These are phyloP conservation scores for Fragaria iinumae DNA, from an alignment of 306 rosid species.

Conservation along the genomic window DNA sequence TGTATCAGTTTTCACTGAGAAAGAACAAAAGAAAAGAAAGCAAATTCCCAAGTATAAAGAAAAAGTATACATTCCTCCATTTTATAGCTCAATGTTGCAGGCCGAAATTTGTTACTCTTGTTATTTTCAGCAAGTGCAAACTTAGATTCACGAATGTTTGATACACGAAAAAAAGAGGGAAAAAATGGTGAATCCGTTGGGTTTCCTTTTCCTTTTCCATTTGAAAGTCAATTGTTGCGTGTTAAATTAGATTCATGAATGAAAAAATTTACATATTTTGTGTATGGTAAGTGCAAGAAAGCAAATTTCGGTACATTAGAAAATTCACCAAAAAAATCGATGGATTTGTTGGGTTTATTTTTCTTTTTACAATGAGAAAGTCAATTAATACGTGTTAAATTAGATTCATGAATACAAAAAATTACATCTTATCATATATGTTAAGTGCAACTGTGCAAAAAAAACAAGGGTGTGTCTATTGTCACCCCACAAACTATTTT, in stretches of 20 bases:
- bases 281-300: too few relatives aligned
- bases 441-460: too few relatives aligned
- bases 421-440: too few relatives aligned
- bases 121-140: not conserved
- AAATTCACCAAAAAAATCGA: not conserved
- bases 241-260: not conserved
- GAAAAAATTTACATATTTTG: too few relatives aligned
- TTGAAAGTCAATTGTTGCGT: not conserved
- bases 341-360: not conserved
- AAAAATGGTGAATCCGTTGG: not conserved
- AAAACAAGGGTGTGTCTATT: too few relatives aligned
- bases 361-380: not conserved
- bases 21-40: not conserved
- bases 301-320: too few relatives aligned
- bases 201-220: not conserved
- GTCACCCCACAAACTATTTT: too few relatives aligned
- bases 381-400: not conserved
- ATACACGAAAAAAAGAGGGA: not conserved
- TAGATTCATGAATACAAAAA: not conserved
- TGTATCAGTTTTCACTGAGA: not conserved
- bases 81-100: not conserved
- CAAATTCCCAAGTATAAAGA: not conserved
- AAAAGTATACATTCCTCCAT: not conserved
- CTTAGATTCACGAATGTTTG: not conserved
- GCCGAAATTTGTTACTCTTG: not conserved